Percentiles rank a stretch among this genome's conserved stretches.
These are phyloP conservation scores for Grigorovia yakushimaensis DNA, from an alignment of 805 yeast genomes.

Conservation along the genomic window DNA sequence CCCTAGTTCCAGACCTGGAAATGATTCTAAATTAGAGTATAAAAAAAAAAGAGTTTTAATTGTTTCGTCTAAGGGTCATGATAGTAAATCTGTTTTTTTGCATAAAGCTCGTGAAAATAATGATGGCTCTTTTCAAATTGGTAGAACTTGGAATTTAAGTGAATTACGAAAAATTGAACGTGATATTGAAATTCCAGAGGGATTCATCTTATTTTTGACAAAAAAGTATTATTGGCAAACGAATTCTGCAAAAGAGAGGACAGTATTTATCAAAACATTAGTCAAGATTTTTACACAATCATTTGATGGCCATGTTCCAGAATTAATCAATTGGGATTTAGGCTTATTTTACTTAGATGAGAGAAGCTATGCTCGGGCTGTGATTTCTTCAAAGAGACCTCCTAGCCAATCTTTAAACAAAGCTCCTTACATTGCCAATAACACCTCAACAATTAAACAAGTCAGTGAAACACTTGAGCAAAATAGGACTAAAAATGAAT, in stretches of 20 bases:
- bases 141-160: slow-evolving; percentile 82
- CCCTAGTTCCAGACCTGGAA: slow-evolving; percentile 62
- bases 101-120: slow-evolving; percentile 81
- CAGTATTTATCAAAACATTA: slow-evolving; percentile 45
- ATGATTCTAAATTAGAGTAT: slow-evolving; percentile 34
- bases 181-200: slow-evolving; percentile 43
- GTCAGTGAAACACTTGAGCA: not conserved
- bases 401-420: slow-evolving; percentile 9
- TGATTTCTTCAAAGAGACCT: slow-evolving; percentile 5
- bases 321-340: slow-evolving; percentile 43
- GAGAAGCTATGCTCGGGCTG: slow-evolving; percentile 29
- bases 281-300: slow-evolving; percentile 45
- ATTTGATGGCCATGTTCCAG: slow-evolving; percentile 47
- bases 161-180: slow-evolving; percentile 52
- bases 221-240: slow-evolving; percentile 84
- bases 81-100: slow-evolving; percentile 57
- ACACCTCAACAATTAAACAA: slow-evolving; percentile 8
- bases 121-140: slow-evolving; percentile 73
- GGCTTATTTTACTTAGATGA: slow-evolving; percentile 32
- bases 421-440: slow-evolving; percentile 17
- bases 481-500: not conserved
- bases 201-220: slow-evolving; percentile 51
- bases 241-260: slow-evolving; percentile 44
- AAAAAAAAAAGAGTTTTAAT: slow-evolving; percentile 53
- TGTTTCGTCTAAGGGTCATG: slow-evolving; percentile 41